phyloP scores from a whole-genome alignment of 192 early-diverging fungal genomes.

The Coemansia sp. region DNA sequence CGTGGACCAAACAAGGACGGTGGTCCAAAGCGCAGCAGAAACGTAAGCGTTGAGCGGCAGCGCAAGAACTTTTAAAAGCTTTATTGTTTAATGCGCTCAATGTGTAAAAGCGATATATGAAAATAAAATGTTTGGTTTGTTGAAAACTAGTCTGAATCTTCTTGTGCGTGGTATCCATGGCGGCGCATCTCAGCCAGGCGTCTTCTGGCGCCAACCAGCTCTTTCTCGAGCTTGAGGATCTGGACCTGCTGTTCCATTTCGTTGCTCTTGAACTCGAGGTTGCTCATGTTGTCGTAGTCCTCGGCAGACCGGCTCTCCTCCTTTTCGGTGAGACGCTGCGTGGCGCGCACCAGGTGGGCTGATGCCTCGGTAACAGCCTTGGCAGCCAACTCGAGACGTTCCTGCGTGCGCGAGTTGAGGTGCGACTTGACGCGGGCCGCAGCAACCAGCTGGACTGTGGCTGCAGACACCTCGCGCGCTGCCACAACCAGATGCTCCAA shows the following conservation, averaged over 20 bases:
- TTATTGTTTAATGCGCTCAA: not conserved
- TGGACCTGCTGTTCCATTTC: conserved; percentile 99
- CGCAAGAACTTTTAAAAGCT: conserved; percentile 8
- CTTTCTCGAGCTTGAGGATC: conserved; percentile 94
- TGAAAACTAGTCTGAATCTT: conserved; percentile 12
- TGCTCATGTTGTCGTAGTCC: conserved; percentile 73
- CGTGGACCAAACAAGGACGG: conserved; percentile 7
- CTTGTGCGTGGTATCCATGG: conserved; percentile 68
- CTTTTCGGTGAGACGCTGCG: conserved; percentile 77
- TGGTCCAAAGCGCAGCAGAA: conserved; percentile 22
- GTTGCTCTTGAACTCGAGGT: conserved; percentile 90
- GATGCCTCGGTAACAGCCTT: conserved; percentile 91
- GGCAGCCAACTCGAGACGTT: conserved; percentile 89
- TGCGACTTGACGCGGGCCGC: conserved; percentile 94
- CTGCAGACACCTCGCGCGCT: conserved; percentile 92
- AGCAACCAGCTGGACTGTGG: conserved; percentile 94
- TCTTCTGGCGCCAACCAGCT: conserved; percentile 79
- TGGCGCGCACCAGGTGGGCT: conserved; percentile 86
- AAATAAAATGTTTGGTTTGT: not conserved
- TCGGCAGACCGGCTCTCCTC: conserved; percentile 57
- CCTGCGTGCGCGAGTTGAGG: conserved; percentile 90
- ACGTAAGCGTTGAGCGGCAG: conserved; percentile 21
- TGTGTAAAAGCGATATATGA: not conserved
- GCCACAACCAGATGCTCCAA: conserved; percentile 98
- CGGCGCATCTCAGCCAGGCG: conserved; percentile 91